Evolutionary conservation across 495 filamentous ascomycete species (phyloP).

Genomic region (Talaromyces thailandensis): DNA sequence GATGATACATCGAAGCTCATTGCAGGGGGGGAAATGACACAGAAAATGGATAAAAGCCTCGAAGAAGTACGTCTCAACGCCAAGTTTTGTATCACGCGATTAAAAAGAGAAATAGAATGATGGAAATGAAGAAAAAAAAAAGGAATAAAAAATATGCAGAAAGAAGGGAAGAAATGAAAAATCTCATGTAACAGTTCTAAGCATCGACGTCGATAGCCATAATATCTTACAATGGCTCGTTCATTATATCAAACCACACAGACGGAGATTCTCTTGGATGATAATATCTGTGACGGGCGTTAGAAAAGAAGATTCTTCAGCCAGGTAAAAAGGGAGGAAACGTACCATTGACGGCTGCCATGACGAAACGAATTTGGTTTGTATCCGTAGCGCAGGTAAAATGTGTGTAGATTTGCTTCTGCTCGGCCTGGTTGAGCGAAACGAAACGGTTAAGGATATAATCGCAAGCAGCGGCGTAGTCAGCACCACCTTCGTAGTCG

Average conservation of each 20-base stretch:
- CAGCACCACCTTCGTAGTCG: slow-evolving; percentile 90
- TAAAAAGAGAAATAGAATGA: slow-evolving; percentile 16
- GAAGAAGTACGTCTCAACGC: slow-evolving; percentile 35
- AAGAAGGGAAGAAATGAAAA: slow-evolving; percentile 7
- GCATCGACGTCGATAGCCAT: slow-evolving; percentile 3
- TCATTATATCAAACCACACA: slow-evolving; percentile 93
- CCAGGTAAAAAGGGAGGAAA: slow-evolving; percentile 5
- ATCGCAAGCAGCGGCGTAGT: slow-evolving; percentile 88
- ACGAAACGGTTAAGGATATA: slow-evolving; percentile 98
- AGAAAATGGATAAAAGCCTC: slow-evolving; percentile 9
- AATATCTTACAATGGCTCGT: slow-evolving; percentile 6
- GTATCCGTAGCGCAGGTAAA: slow-evolving; percentile 99
- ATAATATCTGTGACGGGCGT: slow-evolving; percentile 70
- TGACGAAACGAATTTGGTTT: slow-evolving; percentile 97
- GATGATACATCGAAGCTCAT: slow-evolving; percentile 2
- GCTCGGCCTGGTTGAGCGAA: slow-evolving; percentile 94
- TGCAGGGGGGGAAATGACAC: neutral
- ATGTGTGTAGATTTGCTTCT: slow-evolving; percentile 99
- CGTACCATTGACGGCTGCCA: slow-evolving; percentile 98
- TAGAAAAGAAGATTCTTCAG: neutral
- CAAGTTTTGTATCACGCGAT: slow-evolving; percentile 24
- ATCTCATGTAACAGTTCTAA: slow-evolving; percentile 9
- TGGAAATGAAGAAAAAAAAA: slow-evolving; percentile 16
- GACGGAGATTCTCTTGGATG: slow-evolving; percentile 97
- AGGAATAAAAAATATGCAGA: slow-evolving; percentile 17